Conservation (phyloP, 2,329 filamentous ascomycete species). For the Colletotrichum sp. region DNA sequence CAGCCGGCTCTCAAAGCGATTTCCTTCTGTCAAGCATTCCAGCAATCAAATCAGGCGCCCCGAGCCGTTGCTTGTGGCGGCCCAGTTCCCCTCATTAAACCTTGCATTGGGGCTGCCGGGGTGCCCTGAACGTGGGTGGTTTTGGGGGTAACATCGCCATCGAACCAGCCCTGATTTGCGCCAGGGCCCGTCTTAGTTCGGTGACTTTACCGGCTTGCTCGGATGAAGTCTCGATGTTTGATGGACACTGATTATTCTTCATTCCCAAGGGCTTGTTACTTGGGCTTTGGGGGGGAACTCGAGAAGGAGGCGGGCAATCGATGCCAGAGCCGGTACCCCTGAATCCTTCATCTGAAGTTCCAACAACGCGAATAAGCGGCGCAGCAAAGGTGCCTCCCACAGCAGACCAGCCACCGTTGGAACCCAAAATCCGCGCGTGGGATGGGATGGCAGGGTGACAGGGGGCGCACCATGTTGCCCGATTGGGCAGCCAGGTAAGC, state of each 20-base stretch:
- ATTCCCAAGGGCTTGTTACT: background rate
- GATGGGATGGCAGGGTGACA: background rate
- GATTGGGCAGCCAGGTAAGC: background rate
- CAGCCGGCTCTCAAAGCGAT: background rate
- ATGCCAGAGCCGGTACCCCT: background rate
- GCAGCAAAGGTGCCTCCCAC: background rate
- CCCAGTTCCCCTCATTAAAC: conserved; percentile 4
- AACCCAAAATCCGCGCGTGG: background rate
- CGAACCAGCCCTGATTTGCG: conserved; percentile 1
- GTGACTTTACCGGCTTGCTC: background rate
- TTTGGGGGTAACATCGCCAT: background rate
- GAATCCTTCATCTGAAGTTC: background rate
- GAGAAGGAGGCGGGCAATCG: background rate
- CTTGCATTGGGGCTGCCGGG: background rate
- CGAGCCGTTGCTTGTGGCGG: background rate
- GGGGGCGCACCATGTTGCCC: background rate
- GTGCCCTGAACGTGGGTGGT: background rate
- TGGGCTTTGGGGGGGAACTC: background rate
- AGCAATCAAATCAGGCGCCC: background rate
- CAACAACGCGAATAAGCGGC: background rate
- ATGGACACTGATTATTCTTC: background rate
- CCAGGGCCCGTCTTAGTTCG: background rate
- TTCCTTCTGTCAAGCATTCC: conserved; percentile 2
- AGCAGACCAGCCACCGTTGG: background rate
- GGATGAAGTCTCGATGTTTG: background rate